A percentile compares a stretch with the other conserved stretches of the same genome.
Evolutionary conservation across 2,329 filamentous ascomycete genomes (phyloP).

Genomic region (Fusarium sp.): DNA sequence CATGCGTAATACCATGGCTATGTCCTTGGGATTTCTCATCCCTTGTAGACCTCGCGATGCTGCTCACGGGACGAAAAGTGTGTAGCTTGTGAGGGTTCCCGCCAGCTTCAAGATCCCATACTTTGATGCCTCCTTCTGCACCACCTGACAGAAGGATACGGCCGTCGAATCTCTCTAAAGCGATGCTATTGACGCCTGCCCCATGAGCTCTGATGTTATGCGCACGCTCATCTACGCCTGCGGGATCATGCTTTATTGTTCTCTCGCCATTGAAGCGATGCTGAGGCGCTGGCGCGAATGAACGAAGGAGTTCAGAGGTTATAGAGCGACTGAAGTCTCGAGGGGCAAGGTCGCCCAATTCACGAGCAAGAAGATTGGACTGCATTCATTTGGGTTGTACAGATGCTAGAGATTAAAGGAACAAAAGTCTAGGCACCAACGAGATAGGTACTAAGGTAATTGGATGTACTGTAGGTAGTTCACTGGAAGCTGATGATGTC

Average conservation of each 20-base stretch:
- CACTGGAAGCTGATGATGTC: slow-evolving; percentile 39
- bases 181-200: slow-evolving; percentile 81
- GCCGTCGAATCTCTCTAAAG: slow-evolving; percentile 85
- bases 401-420: background rate
- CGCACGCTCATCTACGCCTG: slow-evolving; percentile 46
- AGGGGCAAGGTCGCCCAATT: slow-evolving; percentile 74
- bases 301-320: slow-evolving; percentile 73
- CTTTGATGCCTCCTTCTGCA: slow-evolving; percentile 82
- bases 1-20: slow-evolving; percentile 78
- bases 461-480: background rate
- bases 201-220: slow-evolving; percentile 73
- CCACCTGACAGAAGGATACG: slow-evolving; percentile 84
- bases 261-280: slow-evolving; percentile 75
- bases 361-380: slow-evolving; percentile 82
- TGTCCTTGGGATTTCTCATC: slow-evolving; percentile 57
- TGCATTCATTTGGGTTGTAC: slow-evolving; percentile 66
- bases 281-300: slow-evolving; percentile 74
- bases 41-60: slow-evolving; percentile 58
- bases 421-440: background rate
- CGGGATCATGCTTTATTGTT: slow-evolving; percentile 22
- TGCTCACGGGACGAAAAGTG: slow-evolving; percentile 66
- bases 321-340: slow-evolving; percentile 74
- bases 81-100: slow-evolving; percentile 58
- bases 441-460: too few relatives aligned
- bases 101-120: slow-evolving; percentile 85